A percentile compares a stretch with the other conserved stretches of the same genome.
These are phyloP conservation scores for Ascochyta clinopodiicola DNA, from an alignment of 2,329 filamentous ascomycete species.

Conservation along the genomic window DNA sequence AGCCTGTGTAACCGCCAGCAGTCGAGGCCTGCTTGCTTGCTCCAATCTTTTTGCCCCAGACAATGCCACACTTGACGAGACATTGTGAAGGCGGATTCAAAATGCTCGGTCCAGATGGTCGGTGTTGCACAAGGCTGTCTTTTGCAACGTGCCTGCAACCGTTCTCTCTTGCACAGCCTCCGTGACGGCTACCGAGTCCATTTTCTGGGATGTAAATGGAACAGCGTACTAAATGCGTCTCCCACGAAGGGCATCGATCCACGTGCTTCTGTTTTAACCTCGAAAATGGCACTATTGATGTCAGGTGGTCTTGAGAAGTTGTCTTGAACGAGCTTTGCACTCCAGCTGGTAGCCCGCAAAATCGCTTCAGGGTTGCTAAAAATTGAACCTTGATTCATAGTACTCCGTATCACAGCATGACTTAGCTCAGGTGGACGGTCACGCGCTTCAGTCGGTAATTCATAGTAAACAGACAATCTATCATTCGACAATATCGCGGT, in stretches of 20 bases:
- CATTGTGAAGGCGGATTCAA: constrained; percentile 9
- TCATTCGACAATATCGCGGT: background rate
- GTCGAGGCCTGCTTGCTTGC: constrained; percentile 10
- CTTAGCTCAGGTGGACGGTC: background rate
- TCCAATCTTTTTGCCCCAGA: constrained; percentile 11
- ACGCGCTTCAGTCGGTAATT: constrained; percentile 2
- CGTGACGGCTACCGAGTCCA: constrained; percentile 10
- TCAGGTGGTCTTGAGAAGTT: background rate
- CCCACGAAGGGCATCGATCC: background rate
- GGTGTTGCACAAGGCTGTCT: constrained; percentile 11
- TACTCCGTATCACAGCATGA: background rate
- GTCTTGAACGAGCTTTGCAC: constrained; percentile 4
- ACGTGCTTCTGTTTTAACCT: background rate
- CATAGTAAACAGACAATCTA: background rate
- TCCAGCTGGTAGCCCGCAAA: background rate
- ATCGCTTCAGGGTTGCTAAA: constrained; percentile 1
- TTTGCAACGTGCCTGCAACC: constrained; percentile 7
- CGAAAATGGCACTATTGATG: background rate
- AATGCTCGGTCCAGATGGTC: constrained; percentile 10
- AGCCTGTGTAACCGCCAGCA: constrained; percentile 17
- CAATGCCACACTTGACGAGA: constrained; percentile 7
- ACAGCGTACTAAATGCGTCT: constrained; percentile 1
- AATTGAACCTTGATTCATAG: background rate
- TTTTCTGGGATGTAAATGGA: constrained; percentile 1
- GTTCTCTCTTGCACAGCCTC: constrained; percentile 15